These are phyloP conservation scores for Amylostereum areolatum DNA, from an alignment of 1,284 basidiomycete species.

Conservation along the genomic window DNA sequence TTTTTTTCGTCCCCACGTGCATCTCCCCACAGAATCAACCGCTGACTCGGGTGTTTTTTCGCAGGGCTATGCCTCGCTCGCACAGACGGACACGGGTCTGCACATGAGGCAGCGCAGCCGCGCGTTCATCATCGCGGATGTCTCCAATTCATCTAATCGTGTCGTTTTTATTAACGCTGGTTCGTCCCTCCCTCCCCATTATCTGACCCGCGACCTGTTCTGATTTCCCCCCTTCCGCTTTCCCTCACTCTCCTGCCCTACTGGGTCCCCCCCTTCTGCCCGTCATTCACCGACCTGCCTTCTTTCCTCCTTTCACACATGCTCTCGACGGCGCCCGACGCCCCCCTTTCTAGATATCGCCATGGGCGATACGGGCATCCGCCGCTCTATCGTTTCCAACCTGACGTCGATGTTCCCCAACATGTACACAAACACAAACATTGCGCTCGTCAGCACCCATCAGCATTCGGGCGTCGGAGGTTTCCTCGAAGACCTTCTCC, in stretches of 20 bases:
- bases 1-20: no score
- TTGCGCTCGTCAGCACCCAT: conserved; percentile 77
- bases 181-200: conserved; percentile 18
- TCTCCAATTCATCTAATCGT: conserved; percentile 46
- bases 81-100: conserved; percentile 71
- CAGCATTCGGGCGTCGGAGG: conserved; percentile 77
- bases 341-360: no score
- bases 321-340: no score
- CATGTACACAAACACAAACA: conserved; percentile 64
- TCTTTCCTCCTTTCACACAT: no score
- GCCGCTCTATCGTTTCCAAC: conserved; percentile 59
- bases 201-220: no score
- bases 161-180: conserved; percentile 76
- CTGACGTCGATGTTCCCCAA: conserved; percentile 53
- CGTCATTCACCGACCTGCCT: no score
- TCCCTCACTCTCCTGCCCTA: no score
- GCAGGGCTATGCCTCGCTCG: conserved; percentile 67
- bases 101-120: conserved; percentile 77
- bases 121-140: conserved; percentile 71
- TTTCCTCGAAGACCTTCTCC: conserved; percentile 72
- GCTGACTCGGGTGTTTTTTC: no score
- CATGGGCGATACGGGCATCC: conserved; percentile 77
- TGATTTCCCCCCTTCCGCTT: no score
- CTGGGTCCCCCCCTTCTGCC: no score
- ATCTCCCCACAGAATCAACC: no score